Percentiles rank a stretch among this genome's conserved stretches.
phyloP scores from a whole-genome alignment of 345 rosid species.

The Linum trigynum region DNA sequence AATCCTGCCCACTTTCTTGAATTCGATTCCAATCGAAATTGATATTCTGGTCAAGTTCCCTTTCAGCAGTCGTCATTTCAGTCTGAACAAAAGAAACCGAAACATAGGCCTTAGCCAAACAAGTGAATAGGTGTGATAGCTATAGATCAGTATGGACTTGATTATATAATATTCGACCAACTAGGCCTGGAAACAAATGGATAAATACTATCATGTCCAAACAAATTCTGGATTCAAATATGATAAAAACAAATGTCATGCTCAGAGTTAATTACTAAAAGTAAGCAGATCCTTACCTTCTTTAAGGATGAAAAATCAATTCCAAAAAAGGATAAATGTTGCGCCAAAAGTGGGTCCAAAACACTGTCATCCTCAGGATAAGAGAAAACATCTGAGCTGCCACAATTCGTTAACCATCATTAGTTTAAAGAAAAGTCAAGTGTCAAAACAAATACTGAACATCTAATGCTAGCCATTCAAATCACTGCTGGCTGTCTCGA shows the following conservation, averaged over 20 bases:
- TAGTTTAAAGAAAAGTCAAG: conserved; percentile 20
- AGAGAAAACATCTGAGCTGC: conserved; percentile 97
- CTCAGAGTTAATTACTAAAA: background rate
- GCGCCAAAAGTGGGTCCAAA: conserved; percentile 78
- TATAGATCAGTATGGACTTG: background rate
- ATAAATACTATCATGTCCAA: background rate
- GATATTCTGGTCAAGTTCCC: conserved; percentile 96
- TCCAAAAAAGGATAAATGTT: conserved; percentile 93
- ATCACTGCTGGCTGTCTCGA: too few species aligned
- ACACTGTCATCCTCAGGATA: conserved; percentile 92
- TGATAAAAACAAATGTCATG: background rate
- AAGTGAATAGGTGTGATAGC: background rate
- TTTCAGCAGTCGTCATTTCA: conserved; percentile 99
- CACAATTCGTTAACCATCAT: conserved; percentile 42
- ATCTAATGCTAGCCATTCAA: background rate
- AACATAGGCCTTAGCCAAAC: background rate
- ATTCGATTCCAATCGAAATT: conserved; percentile 98
- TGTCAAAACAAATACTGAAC: background rate
- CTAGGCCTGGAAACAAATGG: background rate
- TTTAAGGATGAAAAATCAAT: conserved; percentile 89
- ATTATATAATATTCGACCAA: background rate
- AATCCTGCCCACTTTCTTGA: conserved; percentile 91
- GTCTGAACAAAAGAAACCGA: conserved; percentile 41
- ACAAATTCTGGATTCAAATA: background rate
- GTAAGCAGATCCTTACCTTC: conserved; percentile 44